Base-by-base conservation (phyloP, 768 basidiomycete genomes). In the Macrocybe gigantea region DNA sequence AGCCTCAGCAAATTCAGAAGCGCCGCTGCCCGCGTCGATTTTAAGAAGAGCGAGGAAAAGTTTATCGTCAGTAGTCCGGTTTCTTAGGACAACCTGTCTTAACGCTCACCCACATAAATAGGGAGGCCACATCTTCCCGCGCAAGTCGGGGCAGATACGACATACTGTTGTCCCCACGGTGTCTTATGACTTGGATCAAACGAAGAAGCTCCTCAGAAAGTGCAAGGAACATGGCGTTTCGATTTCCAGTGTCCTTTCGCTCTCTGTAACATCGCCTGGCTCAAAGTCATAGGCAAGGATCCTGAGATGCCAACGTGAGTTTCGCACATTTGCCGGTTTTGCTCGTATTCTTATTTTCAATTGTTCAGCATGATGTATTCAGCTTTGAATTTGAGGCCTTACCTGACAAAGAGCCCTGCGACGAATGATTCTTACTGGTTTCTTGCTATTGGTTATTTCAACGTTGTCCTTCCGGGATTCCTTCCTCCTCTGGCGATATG, bases 391-490 rank as follows among this genome's bases (percentile, higher is more conserved):
- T 67, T 91, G 35, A 78, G 90, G 3, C 80, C 84, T 5, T 75
- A 78, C 58, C 65, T 82, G 36, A 56, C 67, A 36, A 65, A 66
- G 29, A 66, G 69, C 47, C 71, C 68, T 44, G 58, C 71, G 2
- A 58, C 70, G 13, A 68, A 75, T 53, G 73, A 77, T 51, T 89
- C 87, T 8, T 88, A 87, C 67, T 89, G 85, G 82, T 88, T 83
- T 69, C 72, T 90, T 33, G 79, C 84, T n/a, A 79, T 88, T 48
- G 82, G 84, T 4, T 88, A 86, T 66, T 88, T 85, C 73, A 91
- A 90, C 64, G 73, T 93, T 54, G 67, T 90, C 47, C 79, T 93
- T 6, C 88, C 90, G 1, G 70, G 74, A 13, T 88, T 91, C 66
- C 57, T 87, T 22, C 82, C 85, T n/a, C 47, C 10, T 67, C 67